phyloP scores from a whole-genome alignment of 2,329 filamentous ascomycete genomes.

The Elsinoe ampelina region DNA sequence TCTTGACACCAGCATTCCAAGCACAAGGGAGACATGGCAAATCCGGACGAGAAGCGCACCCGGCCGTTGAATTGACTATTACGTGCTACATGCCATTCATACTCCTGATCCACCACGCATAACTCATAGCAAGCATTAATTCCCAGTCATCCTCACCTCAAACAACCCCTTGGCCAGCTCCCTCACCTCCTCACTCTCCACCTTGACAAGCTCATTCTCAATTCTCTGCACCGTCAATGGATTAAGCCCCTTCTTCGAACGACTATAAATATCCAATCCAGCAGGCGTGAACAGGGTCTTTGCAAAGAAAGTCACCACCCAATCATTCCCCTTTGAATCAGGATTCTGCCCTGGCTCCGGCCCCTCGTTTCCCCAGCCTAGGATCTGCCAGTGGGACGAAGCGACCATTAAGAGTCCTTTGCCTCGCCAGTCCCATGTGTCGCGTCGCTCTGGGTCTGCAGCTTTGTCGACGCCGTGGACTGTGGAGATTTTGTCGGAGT shows the following conservation, averaged over 20 bases:
- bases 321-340: slow-evolving; percentile 34
- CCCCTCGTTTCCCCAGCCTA: slow-evolving; percentile 59
- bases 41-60: neutral
- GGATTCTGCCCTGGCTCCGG: slow-evolving; percentile 11
- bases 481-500: slow-evolving; percentile 44
- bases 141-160: slow-evolving; percentile 32
- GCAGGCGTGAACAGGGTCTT: slow-evolving; percentile 76
- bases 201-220: slow-evolving; percentile 42
- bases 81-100: neutral
- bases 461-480: slow-evolving; percentile 57
- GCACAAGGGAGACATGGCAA: no score
- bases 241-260: slow-evolving; percentile 51
- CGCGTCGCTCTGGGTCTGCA: slow-evolving; percentile 26
- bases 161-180: slow-evolving; percentile 45
- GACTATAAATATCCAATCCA: slow-evolving; percentile 68
- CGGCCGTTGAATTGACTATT: no score
- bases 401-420: slow-evolving; percentile 66
- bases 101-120: neutral
- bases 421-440: slow-evolving; percentile 66
- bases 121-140: neutral
- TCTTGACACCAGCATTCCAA: no score
- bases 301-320: slow-evolving; percentile 78
- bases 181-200: slow-evolving; percentile 45
- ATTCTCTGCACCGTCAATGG: slow-evolving; percentile 49
- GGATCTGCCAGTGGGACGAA: slow-evolving; percentile 67